These are phyloP conservation scores for Pestalotiopsis sp. DNA, from an alignment of 2,329 filamentous ascomycete species.

Conservation along the genomic window DNA sequence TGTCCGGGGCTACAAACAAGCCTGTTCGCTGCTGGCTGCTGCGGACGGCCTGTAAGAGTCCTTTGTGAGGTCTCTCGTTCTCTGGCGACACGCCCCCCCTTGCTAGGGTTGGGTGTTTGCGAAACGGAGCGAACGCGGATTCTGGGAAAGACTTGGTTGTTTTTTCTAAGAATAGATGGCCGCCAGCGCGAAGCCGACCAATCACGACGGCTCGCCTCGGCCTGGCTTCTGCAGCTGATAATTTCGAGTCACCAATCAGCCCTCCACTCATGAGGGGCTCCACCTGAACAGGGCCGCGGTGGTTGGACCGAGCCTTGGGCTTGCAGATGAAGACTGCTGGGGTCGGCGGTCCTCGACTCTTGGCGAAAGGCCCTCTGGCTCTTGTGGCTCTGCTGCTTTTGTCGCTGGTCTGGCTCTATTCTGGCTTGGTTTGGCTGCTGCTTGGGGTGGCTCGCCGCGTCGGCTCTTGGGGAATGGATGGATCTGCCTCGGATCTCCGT, in stretches of 20 bases:
- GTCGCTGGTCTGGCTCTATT: background rate
- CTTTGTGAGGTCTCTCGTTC: background rate
- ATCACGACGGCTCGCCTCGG: conserved; percentile 18
- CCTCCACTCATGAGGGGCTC: background rate
- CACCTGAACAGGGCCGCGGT: background rate
- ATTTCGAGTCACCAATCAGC: conserved; percentile 21
- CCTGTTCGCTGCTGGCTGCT: background rate
- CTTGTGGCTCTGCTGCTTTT: background rate
- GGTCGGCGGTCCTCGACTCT: background rate
- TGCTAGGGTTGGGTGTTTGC: conserved; percentile 18
- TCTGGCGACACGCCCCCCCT: background rate
- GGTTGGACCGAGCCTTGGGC: conserved; percentile 1
- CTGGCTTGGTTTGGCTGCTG: background rate
- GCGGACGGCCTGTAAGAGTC: background rate
- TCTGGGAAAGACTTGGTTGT: conserved; percentile 11
- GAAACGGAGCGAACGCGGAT: conserved; percentile 20
- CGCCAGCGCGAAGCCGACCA: conserved; percentile 19
- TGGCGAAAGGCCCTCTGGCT: background rate
- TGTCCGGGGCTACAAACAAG: background rate
- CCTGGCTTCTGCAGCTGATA: conserved; percentile 20
- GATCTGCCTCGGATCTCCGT: conserved; percentile 9
- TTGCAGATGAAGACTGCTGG: conserved; percentile 4
- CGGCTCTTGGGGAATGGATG: conserved; percentile 1
- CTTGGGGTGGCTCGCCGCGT: conserved; percentile 10
- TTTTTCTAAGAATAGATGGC: conserved; percentile 16